Conservation (phyloP, 768 basidiomycete genomes). For the Lyophyllum atratum region DNA sequence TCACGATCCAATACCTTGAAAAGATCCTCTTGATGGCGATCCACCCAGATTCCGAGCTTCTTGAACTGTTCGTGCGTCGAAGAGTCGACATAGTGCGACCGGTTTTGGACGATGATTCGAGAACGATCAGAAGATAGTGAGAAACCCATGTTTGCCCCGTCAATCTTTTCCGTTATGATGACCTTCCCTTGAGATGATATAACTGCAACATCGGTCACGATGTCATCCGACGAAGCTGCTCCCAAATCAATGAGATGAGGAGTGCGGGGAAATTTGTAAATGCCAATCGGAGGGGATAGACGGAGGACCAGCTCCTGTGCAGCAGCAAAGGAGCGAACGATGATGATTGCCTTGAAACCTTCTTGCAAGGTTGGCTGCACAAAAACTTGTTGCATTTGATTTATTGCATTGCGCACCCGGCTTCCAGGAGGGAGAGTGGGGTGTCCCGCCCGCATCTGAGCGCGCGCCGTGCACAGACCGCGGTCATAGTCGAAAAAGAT, state of each 20-base stretch:
- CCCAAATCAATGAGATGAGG: slow-evolving; percentile 61
- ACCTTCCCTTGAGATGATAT: slow-evolving; percentile 30
- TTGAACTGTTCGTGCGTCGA: slow-evolving; percentile 63
- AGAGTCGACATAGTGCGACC: slow-evolving; percentile 60
- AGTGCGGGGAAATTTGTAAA: slow-evolving; percentile 64
- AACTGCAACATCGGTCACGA: slow-evolving; percentile 31
- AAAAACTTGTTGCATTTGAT: slow-evolving; percentile 52
- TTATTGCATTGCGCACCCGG: slow-evolving; percentile 55
- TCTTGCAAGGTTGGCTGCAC: slow-evolving; percentile 47
- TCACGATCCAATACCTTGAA: slow-evolving; percentile 45
- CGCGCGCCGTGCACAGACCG: slow-evolving; percentile 51
- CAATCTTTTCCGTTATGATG: slow-evolving; percentile 64
- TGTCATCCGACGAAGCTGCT: slow-evolving; percentile 55
- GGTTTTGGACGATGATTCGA: slow-evolving; percentile 57
- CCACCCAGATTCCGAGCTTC: slow-evolving; percentile 56
- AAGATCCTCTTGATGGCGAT: slow-evolving; percentile 46
- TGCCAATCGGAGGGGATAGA: slow-evolving; percentile 41
- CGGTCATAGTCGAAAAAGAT: slow-evolving; percentile 57
- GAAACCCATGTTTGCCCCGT: slow-evolving; percentile 70
- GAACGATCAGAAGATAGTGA: slow-evolving; percentile 49
- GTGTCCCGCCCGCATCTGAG: slow-evolving; percentile 58
- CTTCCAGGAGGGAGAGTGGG: slow-evolving; percentile 59
- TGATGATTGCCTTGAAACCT: slow-evolving; percentile 53
- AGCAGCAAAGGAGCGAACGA: slow-evolving; percentile 51
- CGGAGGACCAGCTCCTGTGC: slow-evolving; percentile 46